These are phyloP conservation scores for Fusarium algeriense DNA, from an alignment of 2,329 filamentous ascomycete species.

Conservation along the genomic window DNA sequence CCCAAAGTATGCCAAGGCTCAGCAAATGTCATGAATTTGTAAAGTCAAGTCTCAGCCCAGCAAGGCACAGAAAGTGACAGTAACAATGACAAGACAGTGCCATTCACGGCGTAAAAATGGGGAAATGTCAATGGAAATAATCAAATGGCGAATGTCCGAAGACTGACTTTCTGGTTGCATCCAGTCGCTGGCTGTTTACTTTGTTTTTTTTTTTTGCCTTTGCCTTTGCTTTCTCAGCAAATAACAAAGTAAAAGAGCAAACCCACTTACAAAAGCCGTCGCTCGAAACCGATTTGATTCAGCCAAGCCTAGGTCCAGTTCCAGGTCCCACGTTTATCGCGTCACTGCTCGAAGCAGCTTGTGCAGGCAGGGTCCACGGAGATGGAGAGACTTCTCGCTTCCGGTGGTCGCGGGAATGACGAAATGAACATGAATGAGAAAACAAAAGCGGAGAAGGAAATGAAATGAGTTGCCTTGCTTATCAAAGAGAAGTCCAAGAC, in stretches of 20 bases:
- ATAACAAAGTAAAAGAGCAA: not conserved
- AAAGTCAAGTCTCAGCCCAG: constrained; percentile 22
- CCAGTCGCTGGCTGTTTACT: not conserved
- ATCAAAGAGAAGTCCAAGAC: not conserved
- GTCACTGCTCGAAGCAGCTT: constrained; percentile 17
- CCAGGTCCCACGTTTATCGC: constrained; percentile 39
- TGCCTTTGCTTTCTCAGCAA: constrained; percentile 16
- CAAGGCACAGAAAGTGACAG: constrained; percentile 20
- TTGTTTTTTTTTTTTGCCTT: not conserved
- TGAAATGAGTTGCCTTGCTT: constrained; percentile 3
- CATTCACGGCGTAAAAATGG: not conserved
- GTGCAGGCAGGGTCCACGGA: constrained; percentile 35
- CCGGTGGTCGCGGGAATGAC: constrained; percentile 28
- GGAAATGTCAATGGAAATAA: constrained; percentile 7
- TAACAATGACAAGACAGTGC: not conserved
- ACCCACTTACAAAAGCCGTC: constrained; percentile 29
- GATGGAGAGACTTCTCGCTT: constrained; percentile 42
- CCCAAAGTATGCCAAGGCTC: constrained; percentile 28
- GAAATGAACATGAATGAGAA: constrained; percentile 20
- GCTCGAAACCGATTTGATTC: constrained; percentile 19
- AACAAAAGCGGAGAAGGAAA: constrained; percentile 32
- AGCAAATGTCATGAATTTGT: constrained; percentile 28
- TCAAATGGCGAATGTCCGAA: constrained; percentile 19
- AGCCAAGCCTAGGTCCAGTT: constrained; percentile 1
- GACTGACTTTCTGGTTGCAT: constrained; percentile 20